Evolutionary conservation across 371 early-diverging fungal species (phyloP), one percentile per base, ranked within the genome.

Genomic region (Mortierella sp.): DNA sequence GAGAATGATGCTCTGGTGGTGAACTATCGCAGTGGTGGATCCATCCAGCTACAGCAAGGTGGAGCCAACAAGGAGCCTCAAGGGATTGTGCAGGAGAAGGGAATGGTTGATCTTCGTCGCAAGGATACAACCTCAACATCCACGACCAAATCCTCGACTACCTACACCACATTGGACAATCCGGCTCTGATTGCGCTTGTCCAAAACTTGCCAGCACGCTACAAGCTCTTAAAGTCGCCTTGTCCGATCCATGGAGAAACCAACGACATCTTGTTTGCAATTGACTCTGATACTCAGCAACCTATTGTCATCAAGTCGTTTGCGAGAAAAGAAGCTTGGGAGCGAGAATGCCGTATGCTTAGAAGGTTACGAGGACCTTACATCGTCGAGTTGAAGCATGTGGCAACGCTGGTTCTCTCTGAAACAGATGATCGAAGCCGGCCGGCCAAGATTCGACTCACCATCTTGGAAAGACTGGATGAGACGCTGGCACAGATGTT

Each of bases 401-500:
- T 74, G 44, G 74, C 74, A 17, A 74, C 74, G 5, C 39, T 74
- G 27, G 68, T 67, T 6, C 14, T 74, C 34, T 63, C 68, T 16
- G 74, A 74, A 40, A 67, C 74, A 13, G 68, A 67, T 48, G 74
- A 74, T 24, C 74, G 63, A 5, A 67, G 60, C 61, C 63, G 67
- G 10, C 68, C 74, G 5, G 67, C 74, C 46, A 63, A 63, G 54
- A 50, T 74, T 5, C 74, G 74, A 2, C 14, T 74, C 49, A 60
- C 64, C 7, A 63, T 74, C 19, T 50, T 74, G 43, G 74, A 74
- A 34, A 27, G 74, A 19, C 28, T 74, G 54, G 74, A 74, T 24
- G 74, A 74, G 41, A 74, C 74, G 7, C 28, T 74, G 49, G 74
- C 74, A 6, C 74, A 74, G 56, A 74, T 74, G 74, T 29, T 74